Evolutionary conservation across 192 early-diverging fungal genomes (phyloP).

Genomic region (Rhizophagus clarus): DNA sequence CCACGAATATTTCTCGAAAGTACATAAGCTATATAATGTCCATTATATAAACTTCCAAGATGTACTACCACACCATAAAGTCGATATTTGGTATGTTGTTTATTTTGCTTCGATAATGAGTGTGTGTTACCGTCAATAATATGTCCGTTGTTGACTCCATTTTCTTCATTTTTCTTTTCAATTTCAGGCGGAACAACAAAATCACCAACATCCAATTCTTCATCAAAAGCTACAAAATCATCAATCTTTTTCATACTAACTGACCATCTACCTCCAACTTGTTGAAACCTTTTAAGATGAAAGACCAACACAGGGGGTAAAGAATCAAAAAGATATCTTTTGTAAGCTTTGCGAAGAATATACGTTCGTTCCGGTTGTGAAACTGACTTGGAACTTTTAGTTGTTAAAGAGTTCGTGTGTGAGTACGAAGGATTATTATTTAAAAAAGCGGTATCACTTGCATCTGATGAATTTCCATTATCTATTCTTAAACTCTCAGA

Average conservation of each 20-base stretch:
- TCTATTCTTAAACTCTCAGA: slow-evolving; percentile 20
- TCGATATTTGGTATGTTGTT: slow-evolving; percentile 35
- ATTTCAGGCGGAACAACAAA: slow-evolving; percentile 39
- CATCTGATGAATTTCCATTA: neutral
- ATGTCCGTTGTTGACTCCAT: neutral
- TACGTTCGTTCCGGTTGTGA: slow-evolving; percentile 9
- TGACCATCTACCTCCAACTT: slow-evolving; percentile 31
- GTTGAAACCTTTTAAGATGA: slow-evolving; percentile 49
- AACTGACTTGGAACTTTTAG: neutral
- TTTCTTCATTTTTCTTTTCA: slow-evolving; percentile 29
- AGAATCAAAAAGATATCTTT: slow-evolving; percentile 41
- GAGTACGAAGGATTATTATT: neutral
- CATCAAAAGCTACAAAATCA: slow-evolving; percentile 41
- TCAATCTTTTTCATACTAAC: slow-evolving; percentile 44
- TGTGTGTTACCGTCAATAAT: neutral
- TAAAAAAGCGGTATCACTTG: neutral
- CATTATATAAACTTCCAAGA: slow-evolving; percentile 43
- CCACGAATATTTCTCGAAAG: slow-evolving; percentile 28
- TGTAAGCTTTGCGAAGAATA: slow-evolving; percentile 41
- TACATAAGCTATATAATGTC: slow-evolving; percentile 48
- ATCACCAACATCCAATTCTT: slow-evolving; percentile 39
- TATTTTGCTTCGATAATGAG: neutral
- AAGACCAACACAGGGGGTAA: slow-evolving; percentile 44
- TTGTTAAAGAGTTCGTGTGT: neutral
- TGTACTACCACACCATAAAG: slow-evolving; percentile 49